These are phyloP conservation scores for Trichophyton schoenleinii DNA, from an alignment of 2,329 filamentous ascomycete genomes.

Conservation along the genomic window DNA sequence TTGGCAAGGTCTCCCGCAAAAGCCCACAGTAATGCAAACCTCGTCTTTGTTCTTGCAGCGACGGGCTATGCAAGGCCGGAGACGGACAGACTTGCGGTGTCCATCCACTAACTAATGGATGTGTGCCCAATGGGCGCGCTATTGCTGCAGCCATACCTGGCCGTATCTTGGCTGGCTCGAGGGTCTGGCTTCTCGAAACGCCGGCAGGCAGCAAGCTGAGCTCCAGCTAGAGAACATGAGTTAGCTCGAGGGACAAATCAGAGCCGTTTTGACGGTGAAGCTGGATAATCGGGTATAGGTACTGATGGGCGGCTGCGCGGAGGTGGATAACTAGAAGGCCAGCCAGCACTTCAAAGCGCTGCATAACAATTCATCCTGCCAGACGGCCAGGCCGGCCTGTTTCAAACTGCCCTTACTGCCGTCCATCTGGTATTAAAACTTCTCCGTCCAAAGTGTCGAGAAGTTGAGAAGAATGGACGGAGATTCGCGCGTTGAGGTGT, in stretches of 20 bases:
- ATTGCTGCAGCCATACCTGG: constrained; percentile 1
- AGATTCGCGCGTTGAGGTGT: not conserved
- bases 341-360: not conserved
- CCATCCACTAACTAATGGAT: not conserved
- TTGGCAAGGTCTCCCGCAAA: not conserved
- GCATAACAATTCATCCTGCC: not conserved
- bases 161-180: not conserved
- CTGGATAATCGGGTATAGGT: not conserved
- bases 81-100: constrained; percentile 1
- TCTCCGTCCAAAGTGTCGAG: not conserved
- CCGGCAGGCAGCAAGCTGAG: not conserved
- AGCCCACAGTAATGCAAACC: not conserved
- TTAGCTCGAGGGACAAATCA: not conserved
- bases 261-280: not conserved
- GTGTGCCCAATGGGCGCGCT: not conserved
- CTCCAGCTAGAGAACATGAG: not conserved
- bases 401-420: not conserved
- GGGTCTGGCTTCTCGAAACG: not conserved
- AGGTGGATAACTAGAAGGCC: not conserved
- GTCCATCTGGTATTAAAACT: not conserved
- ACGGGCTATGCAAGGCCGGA: not conserved
- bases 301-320: not conserved
- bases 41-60: not conserved
- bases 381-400: not conserved
- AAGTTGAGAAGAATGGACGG: not conserved